Conservation (phyloP, 176 grass and related monocot species). For the Carex scoparia region DNA sequence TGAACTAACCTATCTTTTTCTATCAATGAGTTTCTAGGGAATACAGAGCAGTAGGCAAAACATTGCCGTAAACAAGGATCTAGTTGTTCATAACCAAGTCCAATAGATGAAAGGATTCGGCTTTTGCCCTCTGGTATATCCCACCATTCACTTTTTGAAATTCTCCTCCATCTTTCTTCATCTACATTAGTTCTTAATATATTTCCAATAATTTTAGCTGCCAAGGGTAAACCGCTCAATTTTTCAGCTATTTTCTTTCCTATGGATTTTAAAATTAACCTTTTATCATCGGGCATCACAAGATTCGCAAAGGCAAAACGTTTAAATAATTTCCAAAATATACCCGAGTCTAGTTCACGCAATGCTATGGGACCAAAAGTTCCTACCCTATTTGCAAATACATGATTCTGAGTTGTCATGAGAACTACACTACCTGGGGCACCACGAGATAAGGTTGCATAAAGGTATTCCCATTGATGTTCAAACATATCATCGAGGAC, state of each 20-base stretch:
- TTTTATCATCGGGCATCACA: background rate
- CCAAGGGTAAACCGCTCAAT: slow-evolving; percentile 25
- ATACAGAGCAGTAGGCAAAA: slow-evolving; percentile 31
- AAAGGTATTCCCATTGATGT: too few relatives aligned
- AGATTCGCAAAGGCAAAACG: background rate
- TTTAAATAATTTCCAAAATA: slow-evolving; percentile 21
- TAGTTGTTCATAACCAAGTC: slow-evolving; percentile 29
- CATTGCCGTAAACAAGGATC: slow-evolving; percentile 32
- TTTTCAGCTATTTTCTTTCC: background rate
- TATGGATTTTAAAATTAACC: background rate
- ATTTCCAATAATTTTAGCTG: slow-evolving; percentile 12
- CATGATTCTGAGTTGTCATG: slow-evolving; percentile 30
- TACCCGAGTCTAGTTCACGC: background rate
- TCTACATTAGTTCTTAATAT: slow-evolving; percentile 10
- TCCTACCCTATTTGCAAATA: slow-evolving; percentile 21
- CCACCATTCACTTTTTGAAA: slow-evolving; percentile 47
- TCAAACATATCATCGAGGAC: too few relatives aligned
- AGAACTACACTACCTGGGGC: slow-evolving; percentile 17
- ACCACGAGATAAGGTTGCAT: too few relatives aligned
- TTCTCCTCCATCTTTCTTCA: background rate
- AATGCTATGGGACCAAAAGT: slow-evolving; percentile 23
- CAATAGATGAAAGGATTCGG: slow-evolving; percentile 25
- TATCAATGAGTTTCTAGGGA: slow-evolving; percentile 34
- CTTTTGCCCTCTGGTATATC: background rate
- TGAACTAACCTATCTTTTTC: slow-evolving; percentile 26